Conservation (phyloP, 805 yeast genomes). For the Ogataea trehaloabstinens region DNA sequence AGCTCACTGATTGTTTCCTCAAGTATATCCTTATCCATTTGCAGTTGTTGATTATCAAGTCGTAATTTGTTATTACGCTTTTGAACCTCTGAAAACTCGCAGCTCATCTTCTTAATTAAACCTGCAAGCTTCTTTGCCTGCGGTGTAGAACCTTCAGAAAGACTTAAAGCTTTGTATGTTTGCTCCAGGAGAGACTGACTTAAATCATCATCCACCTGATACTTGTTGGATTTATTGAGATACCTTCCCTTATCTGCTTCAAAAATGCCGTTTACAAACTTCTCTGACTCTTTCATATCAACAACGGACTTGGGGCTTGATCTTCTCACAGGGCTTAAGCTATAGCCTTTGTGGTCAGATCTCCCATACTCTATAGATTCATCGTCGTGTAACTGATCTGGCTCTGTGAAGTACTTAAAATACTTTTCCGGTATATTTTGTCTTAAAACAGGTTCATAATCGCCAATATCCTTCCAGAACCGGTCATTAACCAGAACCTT, state of each 20-base stretch:
- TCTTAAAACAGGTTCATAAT: conserved; percentile 29
- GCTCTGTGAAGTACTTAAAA: conserved; percentile 20
- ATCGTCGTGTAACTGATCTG: conserved; percentile 5
- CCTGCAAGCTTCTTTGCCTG: conserved; percentile 13
- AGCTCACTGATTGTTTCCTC: conserved; percentile 4
- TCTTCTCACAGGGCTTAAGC: conserved; percentile 27
- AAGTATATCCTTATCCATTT: conserved; percentile 7
- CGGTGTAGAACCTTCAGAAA: conserved; percentile 9
- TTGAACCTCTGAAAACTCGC: conserved; percentile 5
- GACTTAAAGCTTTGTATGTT: conserved; percentile 16
- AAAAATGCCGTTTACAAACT: conserved; percentile 23
- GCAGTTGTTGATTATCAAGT: conserved; percentile 4
- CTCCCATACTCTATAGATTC: conserved; percentile 30
- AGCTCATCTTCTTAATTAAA: conserved; percentile 13
- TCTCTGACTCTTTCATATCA: conserved; percentile 25
- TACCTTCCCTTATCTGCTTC: conserved; percentile 18
- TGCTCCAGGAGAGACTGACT: conserved; percentile 16
- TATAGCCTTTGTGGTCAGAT: conserved; percentile 18
- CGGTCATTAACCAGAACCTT: conserved; percentile 20
- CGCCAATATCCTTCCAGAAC: conserved; percentile 24
- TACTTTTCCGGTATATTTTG: conserved; percentile 29
- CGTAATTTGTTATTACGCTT: neutral
- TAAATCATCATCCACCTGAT: conserved; percentile 12
- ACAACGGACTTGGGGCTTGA: conserved; percentile 8
- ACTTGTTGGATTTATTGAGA: conserved; percentile 1